Conservation (phyloP, 2,329 filamentous ascomycete species). For the Dryadomyces quercus-mongolicae region DNA sequence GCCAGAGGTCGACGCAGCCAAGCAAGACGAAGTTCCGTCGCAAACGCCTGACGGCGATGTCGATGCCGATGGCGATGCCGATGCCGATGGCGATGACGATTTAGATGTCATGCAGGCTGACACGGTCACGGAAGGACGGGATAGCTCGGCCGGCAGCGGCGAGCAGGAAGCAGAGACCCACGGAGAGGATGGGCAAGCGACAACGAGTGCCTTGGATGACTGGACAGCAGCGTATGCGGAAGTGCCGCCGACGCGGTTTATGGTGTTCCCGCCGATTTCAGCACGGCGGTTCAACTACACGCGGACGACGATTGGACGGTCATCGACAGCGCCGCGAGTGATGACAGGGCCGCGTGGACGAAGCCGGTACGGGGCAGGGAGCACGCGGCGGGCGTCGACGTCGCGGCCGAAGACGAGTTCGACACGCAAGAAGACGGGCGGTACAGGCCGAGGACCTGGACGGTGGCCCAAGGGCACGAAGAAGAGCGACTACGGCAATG, state of each 20-base stretch:
- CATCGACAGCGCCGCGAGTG: conserved; percentile 24
- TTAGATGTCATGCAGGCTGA: neutral
- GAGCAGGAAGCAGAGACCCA: neutral
- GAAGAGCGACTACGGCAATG: conserved; percentile 56
- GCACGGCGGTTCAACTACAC: conserved; percentile 35
- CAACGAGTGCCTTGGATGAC: conserved; percentile 7
- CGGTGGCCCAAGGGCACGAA: conserved; percentile 58
- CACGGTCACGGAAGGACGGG: neutral
- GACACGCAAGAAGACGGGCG: conserved; percentile 40
- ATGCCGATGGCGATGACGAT: no score
- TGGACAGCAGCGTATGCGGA: conserved; percentile 38
- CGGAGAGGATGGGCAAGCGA: neutral
- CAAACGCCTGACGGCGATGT: no score
- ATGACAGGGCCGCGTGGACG: conserved; percentile 24
- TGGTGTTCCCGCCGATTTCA: conserved; percentile 60
- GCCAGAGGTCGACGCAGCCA: no score
- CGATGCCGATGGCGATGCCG: no score
- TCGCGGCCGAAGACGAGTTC: conserved; percentile 27
- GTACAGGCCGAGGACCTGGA: conserved; percentile 52
- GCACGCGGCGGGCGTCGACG: conserved; percentile 18
- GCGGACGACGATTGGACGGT: conserved; percentile 28
- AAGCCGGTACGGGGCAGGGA: conserved; percentile 23
- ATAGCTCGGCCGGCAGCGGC: neutral
- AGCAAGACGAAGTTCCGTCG: neutral
- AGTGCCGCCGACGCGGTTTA: conserved; percentile 61